phyloP scores from a whole-genome alignment of 179 eudicot species.

The Corrigiola litoralis region DNA sequence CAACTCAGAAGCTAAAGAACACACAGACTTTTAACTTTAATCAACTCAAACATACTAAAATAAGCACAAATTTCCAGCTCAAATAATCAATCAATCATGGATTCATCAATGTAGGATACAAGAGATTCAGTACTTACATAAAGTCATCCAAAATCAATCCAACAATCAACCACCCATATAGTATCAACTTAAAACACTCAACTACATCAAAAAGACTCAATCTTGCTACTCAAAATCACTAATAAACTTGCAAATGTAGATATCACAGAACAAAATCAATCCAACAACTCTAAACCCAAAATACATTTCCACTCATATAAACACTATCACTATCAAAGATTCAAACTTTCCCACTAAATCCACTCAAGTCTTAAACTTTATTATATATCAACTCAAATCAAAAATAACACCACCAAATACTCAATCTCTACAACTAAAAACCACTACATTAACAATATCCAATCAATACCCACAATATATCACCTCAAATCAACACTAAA shows the following conservation, averaged over 20 bases:
- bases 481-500: background rate
- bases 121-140: background rate
- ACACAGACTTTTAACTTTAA: background rate
- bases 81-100: background rate
- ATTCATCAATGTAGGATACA: background rate
- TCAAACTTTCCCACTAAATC: background rate
- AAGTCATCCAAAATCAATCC: background rate
- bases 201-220: background rate
- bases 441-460: background rate
- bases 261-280: too few species aligned
- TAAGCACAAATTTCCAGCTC: background rate
- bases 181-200: background rate
- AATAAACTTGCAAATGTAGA: too few species aligned
- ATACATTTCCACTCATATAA: too few species aligned
- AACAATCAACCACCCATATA: background rate
- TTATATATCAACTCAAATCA: background rate
- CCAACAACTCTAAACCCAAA: too few species aligned
- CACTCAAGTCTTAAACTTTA: background rate
- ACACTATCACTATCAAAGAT: constrained; percentile 5
- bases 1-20: background rate
- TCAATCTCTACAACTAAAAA: background rate
- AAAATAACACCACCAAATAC: too few species aligned
- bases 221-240: background rate
- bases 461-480: background rate
- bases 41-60: background rate